A percentile compares a stretch with the other conserved stretches of the same genome.
Conservation (phyloP, 2,329 filamentous ascomycete species). For the Alternaria hordeiaustralica region DNA sequence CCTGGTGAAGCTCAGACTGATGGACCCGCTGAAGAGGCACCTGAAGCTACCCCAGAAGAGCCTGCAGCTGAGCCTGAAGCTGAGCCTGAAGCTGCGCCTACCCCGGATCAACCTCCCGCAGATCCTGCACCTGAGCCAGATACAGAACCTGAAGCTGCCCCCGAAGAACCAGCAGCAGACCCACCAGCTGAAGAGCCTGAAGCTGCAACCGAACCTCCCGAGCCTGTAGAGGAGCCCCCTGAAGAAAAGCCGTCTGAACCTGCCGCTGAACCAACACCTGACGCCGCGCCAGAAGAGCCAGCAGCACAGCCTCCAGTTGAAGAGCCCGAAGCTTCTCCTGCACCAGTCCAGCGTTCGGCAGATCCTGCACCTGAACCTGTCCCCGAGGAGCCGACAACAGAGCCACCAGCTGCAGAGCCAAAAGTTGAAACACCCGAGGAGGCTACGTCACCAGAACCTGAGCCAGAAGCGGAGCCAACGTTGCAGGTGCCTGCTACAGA, state of each 20-base stretch:
- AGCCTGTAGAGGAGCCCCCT: not conserved
- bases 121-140: not conserved
- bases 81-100: not conserved
- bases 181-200: not conserved
- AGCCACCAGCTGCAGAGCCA: not conserved
- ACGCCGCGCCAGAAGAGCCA: not conserved
- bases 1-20: not conserved
- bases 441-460: not conserved
- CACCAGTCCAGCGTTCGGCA: not conserved
- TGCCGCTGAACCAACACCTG: not conserved
- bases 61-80: conserved; percentile 5
- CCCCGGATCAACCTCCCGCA: not conserved
- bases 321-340: not conserved
- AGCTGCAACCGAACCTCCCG: not conserved
- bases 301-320: not conserved
- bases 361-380: not conserved
- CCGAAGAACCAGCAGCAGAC: not conserved
- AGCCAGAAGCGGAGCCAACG: not conserved
- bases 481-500: conserved; percentile 3
- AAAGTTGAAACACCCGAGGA: not conserved
- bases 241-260: not conserved
- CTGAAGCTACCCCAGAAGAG: conserved; percentile 6
- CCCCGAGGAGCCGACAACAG: not conserved
- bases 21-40: conserved; percentile 4
- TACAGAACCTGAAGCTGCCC: not conserved